These are phyloP conservation scores for Candida schatavii DNA, from an alignment of 805 yeast genomes.

Conservation along the genomic window DNA sequence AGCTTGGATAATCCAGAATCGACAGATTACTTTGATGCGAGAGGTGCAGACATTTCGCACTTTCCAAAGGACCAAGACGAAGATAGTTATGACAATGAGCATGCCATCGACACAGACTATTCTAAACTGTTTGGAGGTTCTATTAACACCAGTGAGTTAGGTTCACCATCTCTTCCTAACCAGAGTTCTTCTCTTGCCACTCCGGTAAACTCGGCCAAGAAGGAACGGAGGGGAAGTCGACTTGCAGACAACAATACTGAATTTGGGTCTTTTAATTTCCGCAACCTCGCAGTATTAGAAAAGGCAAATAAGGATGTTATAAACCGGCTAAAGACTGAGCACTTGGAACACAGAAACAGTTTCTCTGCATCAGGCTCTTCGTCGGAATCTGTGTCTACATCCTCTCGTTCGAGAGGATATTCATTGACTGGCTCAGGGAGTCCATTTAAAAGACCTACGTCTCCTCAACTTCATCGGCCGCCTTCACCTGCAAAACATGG, in stretches of 20 bases:
- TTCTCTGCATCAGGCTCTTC: conserved; percentile 49
- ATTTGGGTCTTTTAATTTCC: conserved; percentile 89
- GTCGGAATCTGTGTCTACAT: conserved; percentile 39
- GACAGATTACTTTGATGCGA: conserved; percentile 84
- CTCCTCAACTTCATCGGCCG: conserved; percentile 30
- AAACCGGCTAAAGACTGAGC: conserved; percentile 81
- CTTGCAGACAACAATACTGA: conserved; percentile 64
- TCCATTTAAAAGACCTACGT: conserved; percentile 46
- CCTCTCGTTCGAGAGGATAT: conserved; percentile 33
- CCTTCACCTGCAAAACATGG: conserved; percentile 25
- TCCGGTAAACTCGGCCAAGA: conserved; percentile 14
- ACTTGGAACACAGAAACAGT: conserved; percentile 56
- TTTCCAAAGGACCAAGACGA: conserved; percentile 52
- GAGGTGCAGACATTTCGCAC: conserved; percentile 78
- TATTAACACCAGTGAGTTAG: conserved; percentile 16
- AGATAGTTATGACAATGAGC: conserved; percentile 13
- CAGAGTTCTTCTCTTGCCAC: conserved; percentile 9
- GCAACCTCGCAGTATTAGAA: conserved; percentile 86
- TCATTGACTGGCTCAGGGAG: conserved; percentile 29
- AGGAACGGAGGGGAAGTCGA: conserved; percentile 74
- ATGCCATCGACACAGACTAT: conserved; percentile 9
- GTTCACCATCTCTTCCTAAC: conserved; percentile 16
- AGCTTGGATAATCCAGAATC: conserved; percentile 72
- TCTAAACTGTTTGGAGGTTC: not conserved
- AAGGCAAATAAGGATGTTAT: conserved; percentile 93